Base-by-base conservation (phyloP, 1,139 yeast species). In the Pichia sp. region DNA sequence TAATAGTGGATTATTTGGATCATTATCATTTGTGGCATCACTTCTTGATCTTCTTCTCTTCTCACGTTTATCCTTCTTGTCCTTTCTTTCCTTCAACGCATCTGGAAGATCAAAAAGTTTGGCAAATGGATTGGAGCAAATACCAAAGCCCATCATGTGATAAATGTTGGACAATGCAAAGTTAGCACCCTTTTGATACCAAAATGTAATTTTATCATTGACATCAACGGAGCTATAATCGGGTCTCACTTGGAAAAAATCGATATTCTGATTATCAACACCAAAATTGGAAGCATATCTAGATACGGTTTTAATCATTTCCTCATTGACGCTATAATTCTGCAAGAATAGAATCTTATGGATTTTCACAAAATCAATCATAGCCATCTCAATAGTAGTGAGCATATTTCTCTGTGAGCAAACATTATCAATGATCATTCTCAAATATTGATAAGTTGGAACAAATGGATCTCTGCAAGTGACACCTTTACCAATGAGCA, bases 391-490 rank as follows among this genome's bases (percentile, higher is more conserved):
- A 36, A 71, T 60, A 27, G 72, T 60, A 15, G 75, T 73, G 37
- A 74, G 61, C 51, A 81, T 62, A 63, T 81, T 72, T 50, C 88
- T 64, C 54, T 78, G 88, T 32, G 82, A 72, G 49, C 79, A 80
- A 45, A 81, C 82, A 51, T 81, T 81, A 49, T 81, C 91, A 39
- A 82, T 83, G 23, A 82, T 87, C 58, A 81, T 66, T 48, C 81
- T 67, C 55, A 82, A 66, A 52, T 82, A 82, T 50, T 80, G 87
- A 40, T 74, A 78, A 4, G 91, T 80, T 22, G 93, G 93, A 6
- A 80, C 86, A 58, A 82, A 82, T 7, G 88, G 86, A 54, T 82
- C 91, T 43, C 82, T 72, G 51, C 88, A 81, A 39, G 77, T 72
- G 9, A 82, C 88, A 29, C 84, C 73, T 55, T 81, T 82, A 11